A percentile compares a stretch with the other conserved stretches of the same genome.
Conservation (phyloP, 495 filamentous ascomycete genomes). For the Neurospora sublineolata region DNA sequence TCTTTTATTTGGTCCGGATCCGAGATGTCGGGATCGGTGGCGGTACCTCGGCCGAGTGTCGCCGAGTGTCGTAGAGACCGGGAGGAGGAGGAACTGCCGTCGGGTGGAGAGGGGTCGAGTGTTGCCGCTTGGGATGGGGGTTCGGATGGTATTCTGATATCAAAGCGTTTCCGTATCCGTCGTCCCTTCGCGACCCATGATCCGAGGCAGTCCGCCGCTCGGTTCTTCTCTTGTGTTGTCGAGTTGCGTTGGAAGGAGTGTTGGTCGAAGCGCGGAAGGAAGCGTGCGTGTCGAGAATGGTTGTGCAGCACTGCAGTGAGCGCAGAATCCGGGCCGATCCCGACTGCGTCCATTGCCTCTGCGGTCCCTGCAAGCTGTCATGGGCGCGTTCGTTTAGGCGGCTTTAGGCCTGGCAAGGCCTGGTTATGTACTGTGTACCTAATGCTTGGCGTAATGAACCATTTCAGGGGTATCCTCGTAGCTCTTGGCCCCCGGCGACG, state of each 20-base stretch:
- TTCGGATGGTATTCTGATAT: background rate
- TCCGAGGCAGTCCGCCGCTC: background rate
- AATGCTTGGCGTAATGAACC: background rate
- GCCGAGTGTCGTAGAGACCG: background rate
- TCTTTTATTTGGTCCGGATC: slow-evolving; percentile 7
- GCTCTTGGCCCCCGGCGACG: background rate
- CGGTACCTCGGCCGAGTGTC: background rate
- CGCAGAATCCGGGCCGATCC: background rate
- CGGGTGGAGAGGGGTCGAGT: background rate
- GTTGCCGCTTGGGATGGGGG: background rate
- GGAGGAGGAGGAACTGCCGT: background rate
- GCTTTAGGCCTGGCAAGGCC: background rate
- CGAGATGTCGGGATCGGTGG: background rate
- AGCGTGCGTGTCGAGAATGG: background rate
- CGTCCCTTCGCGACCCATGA: background rate
- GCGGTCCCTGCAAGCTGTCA: background rate
- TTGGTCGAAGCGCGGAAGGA: background rate
- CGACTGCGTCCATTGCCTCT: background rate
- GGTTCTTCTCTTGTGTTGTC: background rate
- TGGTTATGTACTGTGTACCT: background rate
- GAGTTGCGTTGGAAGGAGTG: background rate
- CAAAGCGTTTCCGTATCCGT: background rate
- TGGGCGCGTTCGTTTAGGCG: background rate
- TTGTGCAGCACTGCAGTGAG: background rate
- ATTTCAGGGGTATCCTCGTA: background rate